These are phyloP conservation scores for Anisodus tanguticus DNA, from an alignment of 257 asterid species.

Conservation along the genomic window DNA sequence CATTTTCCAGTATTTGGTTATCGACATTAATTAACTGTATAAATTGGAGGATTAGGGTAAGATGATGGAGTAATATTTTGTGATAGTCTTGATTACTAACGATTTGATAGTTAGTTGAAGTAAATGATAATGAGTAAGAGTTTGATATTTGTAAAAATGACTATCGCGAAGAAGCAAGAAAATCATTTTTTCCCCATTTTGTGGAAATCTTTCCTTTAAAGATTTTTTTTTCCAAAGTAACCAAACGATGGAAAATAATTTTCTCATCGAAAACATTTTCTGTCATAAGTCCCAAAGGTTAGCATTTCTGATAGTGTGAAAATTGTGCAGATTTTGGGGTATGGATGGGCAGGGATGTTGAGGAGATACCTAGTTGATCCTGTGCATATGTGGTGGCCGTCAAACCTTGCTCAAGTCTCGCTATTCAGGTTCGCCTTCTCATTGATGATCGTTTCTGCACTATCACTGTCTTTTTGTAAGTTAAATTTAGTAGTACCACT, in stretches of 20 bases:
- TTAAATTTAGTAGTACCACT: background rate
- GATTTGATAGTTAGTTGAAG: background rate
- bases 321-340: slow-evolving; percentile 79
- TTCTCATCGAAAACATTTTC: background rate
- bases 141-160: background rate
- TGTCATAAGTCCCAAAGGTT: background rate
- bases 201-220: too few relatives aligned
- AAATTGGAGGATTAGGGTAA: background rate
- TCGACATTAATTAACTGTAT: background rate
- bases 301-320: background rate
- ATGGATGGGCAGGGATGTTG: slow-evolving; percentile 99
- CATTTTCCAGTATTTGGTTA: background rate
- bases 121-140: background rate
- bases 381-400: slow-evolving; percentile 99
- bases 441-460: background rate
- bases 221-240: too few relatives aligned
- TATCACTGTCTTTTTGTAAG: background rate
- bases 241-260: background rate
- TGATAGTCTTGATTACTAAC: background rate
- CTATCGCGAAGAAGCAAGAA: background rate
- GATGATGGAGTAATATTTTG: background rate
- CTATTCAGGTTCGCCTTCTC: slow-evolving; percentile 61
- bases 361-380: slow-evolving; percentile 92
- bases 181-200: background rate
- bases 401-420: slow-evolving; percentile 97